Percentiles rank a stretch among this genome's conserved stretches.
These are phyloP conservation scores for Furcasterigmium sp. DNA, from an alignment of 2,329 filamentous ascomycete species.

Conservation along the genomic window DNA sequence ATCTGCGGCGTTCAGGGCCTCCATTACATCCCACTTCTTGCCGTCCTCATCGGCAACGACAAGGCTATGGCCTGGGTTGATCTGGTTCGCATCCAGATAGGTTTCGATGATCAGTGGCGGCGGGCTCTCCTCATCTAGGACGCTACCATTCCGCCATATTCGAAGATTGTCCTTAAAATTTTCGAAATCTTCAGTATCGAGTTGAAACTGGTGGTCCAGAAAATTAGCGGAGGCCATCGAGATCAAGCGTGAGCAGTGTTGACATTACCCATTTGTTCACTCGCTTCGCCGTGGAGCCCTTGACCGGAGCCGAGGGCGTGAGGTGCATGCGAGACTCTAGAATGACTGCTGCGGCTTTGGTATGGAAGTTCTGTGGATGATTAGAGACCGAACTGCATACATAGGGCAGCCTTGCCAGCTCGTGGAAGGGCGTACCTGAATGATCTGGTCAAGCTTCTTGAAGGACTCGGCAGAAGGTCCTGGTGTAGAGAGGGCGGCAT, in stretches of 20 bases:
- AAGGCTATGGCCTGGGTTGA: conserved; percentile 80
- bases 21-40: conserved; percentile 87
- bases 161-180: conserved; percentile 76
- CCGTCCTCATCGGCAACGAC: conserved; percentile 84
- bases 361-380: conserved; percentile 74
- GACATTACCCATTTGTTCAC: conserved; percentile 87
- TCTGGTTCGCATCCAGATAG: conserved; percentile 73
- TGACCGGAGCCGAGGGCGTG: conserved; percentile 49
- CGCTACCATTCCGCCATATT: conserved; percentile 76
- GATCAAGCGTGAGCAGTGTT: conserved; percentile 11
- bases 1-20: conserved; percentile 66
- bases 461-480: conserved; percentile 60
- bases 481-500: conserved; percentile 25
- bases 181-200: conserved; percentile 89
- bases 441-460: conserved; percentile 85
- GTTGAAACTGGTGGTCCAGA: conserved; percentile 67
- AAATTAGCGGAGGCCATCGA: background rate
- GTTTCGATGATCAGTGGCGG: conserved; percentile 86
- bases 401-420: too few relatives aligned
- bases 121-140: conserved; percentile 65
- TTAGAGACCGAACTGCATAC: conserved; percentile 3
- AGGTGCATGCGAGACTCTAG: conserved; percentile 75
- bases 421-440: conserved; percentile 57
- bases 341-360: conserved; percentile 80
- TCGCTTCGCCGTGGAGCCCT: conserved; percentile 41